These are phyloP conservation scores for Dunaliella primolecta DNA, from an alignment of 139 green algal genomes.

Conservation along the genomic window DNA sequence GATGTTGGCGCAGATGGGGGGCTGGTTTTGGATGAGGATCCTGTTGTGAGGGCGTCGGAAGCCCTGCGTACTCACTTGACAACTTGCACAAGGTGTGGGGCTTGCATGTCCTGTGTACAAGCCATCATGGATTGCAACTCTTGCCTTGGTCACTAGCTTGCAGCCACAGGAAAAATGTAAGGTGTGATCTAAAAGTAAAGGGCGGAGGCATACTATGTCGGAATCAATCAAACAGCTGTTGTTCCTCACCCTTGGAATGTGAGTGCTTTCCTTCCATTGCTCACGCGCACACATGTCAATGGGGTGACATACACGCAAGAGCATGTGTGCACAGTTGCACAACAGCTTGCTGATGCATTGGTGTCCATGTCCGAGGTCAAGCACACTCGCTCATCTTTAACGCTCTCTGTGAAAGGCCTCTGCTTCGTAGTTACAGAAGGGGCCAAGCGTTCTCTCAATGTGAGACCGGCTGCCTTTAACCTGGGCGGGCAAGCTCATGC, in stretches of 20 bases:
- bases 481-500: neutral
- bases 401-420: neutral
- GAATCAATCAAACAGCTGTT: neutral
- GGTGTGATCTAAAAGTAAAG: too few relatives aligned
- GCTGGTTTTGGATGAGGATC: neutral
- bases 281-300: neutral
- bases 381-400: neutral
- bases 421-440: neutral
- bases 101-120: neutral
- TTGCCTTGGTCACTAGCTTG: neutral
- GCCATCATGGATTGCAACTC: neutral
- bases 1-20: neutral
- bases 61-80: constrained; percentile 2
- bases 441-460: too few relatives aligned
- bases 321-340: neutral
- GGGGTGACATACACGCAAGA: neutral
- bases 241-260: neutral
- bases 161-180: too few relatives aligned
- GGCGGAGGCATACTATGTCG: too few relatives aligned
- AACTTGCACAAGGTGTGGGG: neutral
- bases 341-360: too few relatives aligned
- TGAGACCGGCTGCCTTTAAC: neutral
- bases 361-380: too few relatives aligned
- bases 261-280: neutral
- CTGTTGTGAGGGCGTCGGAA: neutral